Evolutionary conservation across 257 asterid species (phyloP).

Genomic region (Solanum ossicruentum): DNA sequence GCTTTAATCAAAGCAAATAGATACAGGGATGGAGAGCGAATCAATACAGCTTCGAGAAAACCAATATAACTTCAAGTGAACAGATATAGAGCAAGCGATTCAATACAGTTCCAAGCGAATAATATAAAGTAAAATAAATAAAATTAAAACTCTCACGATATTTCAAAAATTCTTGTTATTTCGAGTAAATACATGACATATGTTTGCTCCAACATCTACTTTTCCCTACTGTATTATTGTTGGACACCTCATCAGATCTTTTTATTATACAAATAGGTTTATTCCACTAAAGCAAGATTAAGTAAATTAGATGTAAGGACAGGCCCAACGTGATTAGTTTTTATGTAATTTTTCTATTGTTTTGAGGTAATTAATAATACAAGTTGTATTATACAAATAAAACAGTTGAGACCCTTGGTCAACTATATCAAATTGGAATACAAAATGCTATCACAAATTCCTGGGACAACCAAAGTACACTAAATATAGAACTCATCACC

Average conservation of each 20-base stretch:
- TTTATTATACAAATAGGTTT: not conserved
- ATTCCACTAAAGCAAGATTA: not conserved
- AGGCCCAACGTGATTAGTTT: not conserved
- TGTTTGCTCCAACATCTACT: not conserved
- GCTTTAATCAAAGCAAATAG: too few species aligned
- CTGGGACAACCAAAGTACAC: not conserved
- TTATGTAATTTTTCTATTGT: not conserved
- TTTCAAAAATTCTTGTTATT: not conserved
- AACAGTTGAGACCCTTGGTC: not conserved
- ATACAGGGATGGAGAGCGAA: not conserved
- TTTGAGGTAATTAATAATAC: not conserved
- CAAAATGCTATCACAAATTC: too few species aligned
- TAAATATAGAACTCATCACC: not conserved
- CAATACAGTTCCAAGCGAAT: too few species aligned
- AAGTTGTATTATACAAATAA: not conserved
- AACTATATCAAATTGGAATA: not conserved
- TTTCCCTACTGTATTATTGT: not conserved
- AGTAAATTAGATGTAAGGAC: not conserved
- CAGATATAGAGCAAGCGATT: not conserved
- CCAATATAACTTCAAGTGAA: not conserved
- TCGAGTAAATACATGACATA: not conserved
- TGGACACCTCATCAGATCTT: not conserved
- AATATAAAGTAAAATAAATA: too few species aligned
- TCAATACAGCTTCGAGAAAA: too few species aligned
- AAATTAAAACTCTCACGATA: too few species aligned